These are phyloP conservation scores for Nicotiana sylvestris DNA, from an alignment of 257 asterid genomes.

Conservation along the genomic window DNA sequence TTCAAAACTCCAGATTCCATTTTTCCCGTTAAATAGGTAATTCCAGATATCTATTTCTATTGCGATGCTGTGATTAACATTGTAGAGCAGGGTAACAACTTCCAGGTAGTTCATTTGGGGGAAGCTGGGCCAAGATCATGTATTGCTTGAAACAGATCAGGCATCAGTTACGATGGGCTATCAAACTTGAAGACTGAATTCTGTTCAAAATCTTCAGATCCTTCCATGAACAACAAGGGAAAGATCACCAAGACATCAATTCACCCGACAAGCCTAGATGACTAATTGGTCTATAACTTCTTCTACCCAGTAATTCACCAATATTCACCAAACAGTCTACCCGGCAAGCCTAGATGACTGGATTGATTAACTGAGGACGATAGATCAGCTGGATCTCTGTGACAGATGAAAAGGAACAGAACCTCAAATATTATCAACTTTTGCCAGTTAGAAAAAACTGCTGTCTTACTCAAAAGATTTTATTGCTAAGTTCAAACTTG, in stretches of 20 bases:
- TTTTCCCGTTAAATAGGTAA: no score
- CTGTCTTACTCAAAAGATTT: not conserved
- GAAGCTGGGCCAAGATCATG: not conserved
- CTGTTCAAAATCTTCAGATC: not conserved
- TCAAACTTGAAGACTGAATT: not conserved
- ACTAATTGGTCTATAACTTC: no score
- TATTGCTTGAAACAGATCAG: not conserved
- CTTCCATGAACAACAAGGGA: not conserved
- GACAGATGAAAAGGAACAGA: not conserved
- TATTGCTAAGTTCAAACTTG: not conserved
- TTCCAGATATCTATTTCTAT: no score
- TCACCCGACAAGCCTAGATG: no score
- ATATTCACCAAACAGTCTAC: not conserved
- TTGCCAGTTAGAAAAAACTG: not conserved
- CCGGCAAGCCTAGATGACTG: not conserved
- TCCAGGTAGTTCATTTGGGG: not conserved
- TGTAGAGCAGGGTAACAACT: not conserved
- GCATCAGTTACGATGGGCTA: not conserved
- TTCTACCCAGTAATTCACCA: not conserved
- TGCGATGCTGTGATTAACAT: not conserved
- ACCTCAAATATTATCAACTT: not conserved
- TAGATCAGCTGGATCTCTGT: not conserved
- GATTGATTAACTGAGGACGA: not conserved
- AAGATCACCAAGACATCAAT: not conserved
- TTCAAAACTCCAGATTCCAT: not conserved